Evolutionary conservation across 2,329 filamentous ascomycete genomes (phyloP).

Genomic region (Talaromyces pinophilus): DNA sequence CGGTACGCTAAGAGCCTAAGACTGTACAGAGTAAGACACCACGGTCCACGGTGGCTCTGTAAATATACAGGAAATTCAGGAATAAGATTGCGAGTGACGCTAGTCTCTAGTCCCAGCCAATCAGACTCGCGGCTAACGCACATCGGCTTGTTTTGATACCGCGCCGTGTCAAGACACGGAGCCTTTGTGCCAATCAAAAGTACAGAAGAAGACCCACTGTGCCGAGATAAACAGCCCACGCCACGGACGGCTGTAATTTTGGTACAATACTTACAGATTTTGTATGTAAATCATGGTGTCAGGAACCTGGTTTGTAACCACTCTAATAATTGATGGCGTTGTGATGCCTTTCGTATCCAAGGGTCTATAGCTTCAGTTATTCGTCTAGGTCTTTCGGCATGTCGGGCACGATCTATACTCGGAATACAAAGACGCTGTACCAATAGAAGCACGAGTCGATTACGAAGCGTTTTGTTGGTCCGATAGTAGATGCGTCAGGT

Average conservation of each 20-base stretch:
- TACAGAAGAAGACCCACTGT: background rate
- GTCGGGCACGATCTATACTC: background rate
- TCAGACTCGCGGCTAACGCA: background rate
- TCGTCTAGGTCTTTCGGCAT: background rate
- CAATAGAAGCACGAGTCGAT: background rate
- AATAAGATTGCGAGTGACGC: constrained; percentile 12
- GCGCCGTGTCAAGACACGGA: background rate
- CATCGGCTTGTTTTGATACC: constrained; percentile 7
- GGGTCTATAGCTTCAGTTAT: background rate
- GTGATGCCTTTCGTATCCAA: background rate
- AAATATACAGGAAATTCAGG: background rate
- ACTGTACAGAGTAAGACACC: too few species aligned
- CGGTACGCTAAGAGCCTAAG: background rate
- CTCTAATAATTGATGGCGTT: background rate
- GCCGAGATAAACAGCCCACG: background rate
- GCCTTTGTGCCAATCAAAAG: background rate
- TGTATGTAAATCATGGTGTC: background rate
- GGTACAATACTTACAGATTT: background rate
- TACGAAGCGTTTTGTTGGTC: background rate
- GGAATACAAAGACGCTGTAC: background rate
- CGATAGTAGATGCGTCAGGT: background rate
- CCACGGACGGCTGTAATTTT: background rate
- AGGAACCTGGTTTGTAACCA: background rate
- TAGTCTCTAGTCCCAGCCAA: background rate
- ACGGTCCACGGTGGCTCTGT: too few species aligned